These are phyloP conservation scores for Lachancea waltii DNA, from an alignment of 805 yeast species.

Conservation along the genomic window DNA sequence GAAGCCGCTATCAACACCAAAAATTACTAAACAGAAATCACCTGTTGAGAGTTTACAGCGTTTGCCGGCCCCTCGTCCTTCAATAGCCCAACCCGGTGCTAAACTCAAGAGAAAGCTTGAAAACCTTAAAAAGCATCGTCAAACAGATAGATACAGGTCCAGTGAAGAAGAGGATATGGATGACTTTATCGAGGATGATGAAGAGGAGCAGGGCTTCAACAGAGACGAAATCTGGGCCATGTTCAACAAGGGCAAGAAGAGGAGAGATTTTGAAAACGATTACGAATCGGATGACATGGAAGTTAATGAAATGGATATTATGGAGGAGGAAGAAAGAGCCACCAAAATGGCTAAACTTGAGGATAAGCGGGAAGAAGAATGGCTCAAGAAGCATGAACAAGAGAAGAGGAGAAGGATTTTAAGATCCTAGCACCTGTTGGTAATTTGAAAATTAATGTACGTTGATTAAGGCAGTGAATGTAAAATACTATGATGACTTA, in stretches of 20 bases:
- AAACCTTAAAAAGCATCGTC: slow-evolving; percentile 9
- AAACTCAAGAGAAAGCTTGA: slow-evolving; percentile 43
- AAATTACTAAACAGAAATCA: neutral
- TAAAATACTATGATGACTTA: slow-evolving; percentile 2
- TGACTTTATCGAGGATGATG: slow-evolving; percentile 51
- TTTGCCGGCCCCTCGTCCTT: slow-evolving; percentile 12
- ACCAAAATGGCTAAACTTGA: slow-evolving; percentile 64
- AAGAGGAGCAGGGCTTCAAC: slow-evolving; percentile 47
- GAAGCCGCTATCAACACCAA: neutral
- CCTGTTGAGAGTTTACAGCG: neutral
- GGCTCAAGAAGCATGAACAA: slow-evolving; percentile 44
- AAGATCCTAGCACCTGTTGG: neutral
- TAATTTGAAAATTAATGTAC: slow-evolving; percentile 1
- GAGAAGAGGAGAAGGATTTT: slow-evolving; percentile 37
- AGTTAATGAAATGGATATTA: slow-evolving; percentile 84
- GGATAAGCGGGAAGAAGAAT: slow-evolving; percentile 63
- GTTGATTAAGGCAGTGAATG: neutral
- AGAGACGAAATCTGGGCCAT: slow-evolving; percentile 87
- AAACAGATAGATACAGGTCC: slow-evolving; percentile 31
- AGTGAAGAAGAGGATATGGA: slow-evolving; percentile 46
- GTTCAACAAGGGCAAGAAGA: slow-evolving; percentile 58
- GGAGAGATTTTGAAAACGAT: slow-evolving; percentile 42
- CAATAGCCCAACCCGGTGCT: slow-evolving; percentile 52
- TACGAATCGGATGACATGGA: slow-evolving; percentile 73
- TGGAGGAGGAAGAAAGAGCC: slow-evolving; percentile 74